Conservation (phyloP, 2,329 filamentous ascomycete genomes). For the Xylaria arbuscula region DNA sequence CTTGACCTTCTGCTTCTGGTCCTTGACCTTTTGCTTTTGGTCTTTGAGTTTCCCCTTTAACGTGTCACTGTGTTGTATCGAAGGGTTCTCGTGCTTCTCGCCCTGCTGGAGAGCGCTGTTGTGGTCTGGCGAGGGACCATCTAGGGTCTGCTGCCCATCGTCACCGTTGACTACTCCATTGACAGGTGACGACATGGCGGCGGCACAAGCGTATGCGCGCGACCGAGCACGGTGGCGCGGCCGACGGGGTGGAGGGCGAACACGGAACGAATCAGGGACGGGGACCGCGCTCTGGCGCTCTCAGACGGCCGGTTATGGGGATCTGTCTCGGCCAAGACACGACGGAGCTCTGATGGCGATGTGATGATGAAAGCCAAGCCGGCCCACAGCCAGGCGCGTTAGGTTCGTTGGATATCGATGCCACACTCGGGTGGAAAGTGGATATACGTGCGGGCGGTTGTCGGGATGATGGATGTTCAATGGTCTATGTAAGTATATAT, state of each 20-base stretch:
- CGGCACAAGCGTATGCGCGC: constrained; percentile 16
- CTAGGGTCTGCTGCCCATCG: constrained; percentile 52
- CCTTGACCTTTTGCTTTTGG: constrained; percentile 51
- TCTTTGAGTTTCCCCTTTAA: constrained; percentile 52
- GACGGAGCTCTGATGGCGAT: constrained; percentile 5
- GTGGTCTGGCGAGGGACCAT: constrained; percentile 35
- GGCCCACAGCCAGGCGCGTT: constrained; percentile 20
- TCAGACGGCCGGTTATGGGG: constrained; percentile 24
- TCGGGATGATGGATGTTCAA: neutral
- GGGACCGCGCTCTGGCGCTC: constrained; percentile 8
- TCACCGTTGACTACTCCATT: constrained; percentile 37
- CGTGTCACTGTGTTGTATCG: constrained; percentile 34
- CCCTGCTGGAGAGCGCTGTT: constrained; percentile 24
- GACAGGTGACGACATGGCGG: constrained; percentile 32
- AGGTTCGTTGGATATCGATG: constrained; percentile 22
- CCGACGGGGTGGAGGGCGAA: constrained; percentile 15
- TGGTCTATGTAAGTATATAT: neutral
- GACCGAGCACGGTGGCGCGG: constrained; percentile 22
- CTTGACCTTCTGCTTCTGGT: constrained; percentile 55
- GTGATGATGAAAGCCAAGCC: constrained; percentile 41
- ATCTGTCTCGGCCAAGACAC: constrained; percentile 27
- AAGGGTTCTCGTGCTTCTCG: constrained; percentile 26
- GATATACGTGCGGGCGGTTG: constrained; percentile 4
- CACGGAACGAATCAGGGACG: constrained; percentile 11
- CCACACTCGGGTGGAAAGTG: constrained; percentile 9